phyloP scores from a whole-genome alignment of 345 rosid species.

The Barbarea vulgaris region DNA sequence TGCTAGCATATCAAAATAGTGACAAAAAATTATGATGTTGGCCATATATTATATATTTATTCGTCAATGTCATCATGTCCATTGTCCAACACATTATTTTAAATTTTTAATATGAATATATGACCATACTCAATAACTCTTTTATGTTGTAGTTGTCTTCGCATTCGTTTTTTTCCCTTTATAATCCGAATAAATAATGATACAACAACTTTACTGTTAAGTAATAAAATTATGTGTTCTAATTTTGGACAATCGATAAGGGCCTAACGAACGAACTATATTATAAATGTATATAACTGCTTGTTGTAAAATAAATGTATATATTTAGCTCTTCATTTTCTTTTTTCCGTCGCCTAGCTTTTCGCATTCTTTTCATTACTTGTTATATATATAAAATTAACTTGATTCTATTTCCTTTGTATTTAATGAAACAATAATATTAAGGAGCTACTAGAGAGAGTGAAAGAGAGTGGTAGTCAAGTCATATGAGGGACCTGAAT shows the following conservation, averaged over 20 bases:
- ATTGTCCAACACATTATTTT: too few species aligned
- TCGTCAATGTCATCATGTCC: too few species aligned
- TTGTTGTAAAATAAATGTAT: neutral
- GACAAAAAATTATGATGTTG: too few species aligned
- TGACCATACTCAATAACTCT: too few species aligned
- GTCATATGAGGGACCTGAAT: constrained; percentile 33
- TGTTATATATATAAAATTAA: neutral
- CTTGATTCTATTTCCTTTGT: neutral
- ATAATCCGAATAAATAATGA: too few species aligned
- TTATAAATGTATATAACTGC: neutral
- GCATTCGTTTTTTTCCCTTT: too few species aligned
- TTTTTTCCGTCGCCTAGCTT: neutral
- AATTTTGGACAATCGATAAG: neutral
- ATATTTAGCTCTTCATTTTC: neutral
- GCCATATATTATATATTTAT: too few species aligned
- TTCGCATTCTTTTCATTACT: neutral
- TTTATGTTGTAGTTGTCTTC: too few species aligned
- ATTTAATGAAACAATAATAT: neutral
- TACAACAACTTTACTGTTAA: neutral
- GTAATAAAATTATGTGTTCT: too few species aligned
- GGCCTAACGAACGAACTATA: neutral
- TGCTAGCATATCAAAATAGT: too few species aligned
- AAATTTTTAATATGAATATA: too few species aligned
- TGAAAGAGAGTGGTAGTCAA: constrained; percentile 23
- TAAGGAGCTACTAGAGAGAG: neutral